Conservation (phyloP, 2,329 filamentous ascomycete species). For the Talaromyces sp. region DNA sequence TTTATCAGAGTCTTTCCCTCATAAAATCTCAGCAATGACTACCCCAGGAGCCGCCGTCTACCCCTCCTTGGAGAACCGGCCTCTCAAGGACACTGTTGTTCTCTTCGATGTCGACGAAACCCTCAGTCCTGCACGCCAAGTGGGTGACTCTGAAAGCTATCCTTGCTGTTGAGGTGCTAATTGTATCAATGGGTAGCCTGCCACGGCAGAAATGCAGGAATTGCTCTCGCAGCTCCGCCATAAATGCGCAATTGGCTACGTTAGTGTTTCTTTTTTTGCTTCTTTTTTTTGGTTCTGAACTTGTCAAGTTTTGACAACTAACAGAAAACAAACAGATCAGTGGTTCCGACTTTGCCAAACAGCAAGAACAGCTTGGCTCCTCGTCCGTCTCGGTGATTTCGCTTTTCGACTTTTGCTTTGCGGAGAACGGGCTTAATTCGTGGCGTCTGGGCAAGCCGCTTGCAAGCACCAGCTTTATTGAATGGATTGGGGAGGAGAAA, state of each 20-base stretch:
- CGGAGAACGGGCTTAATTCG: slow-evolving; percentile 92
- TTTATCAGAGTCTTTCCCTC: background rate
- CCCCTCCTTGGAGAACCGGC: slow-evolving; percentile 74
- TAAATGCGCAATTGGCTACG: slow-evolving; percentile 83
- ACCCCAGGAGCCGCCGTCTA: slow-evolving; percentile 39
- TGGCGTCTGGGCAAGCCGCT: slow-evolving; percentile 75
- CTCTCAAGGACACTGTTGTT: slow-evolving; percentile 85
- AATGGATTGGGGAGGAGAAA: slow-evolving; percentile 79
- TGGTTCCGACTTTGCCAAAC: slow-evolving; percentile 85
- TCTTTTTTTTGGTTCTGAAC: too few species aligned
- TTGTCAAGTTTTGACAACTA: background rate
- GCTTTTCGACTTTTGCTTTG: slow-evolving; percentile 96
- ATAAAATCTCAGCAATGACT: slow-evolving; percentile 15
- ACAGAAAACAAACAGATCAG: slow-evolving; percentile 50
- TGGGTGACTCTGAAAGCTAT: slow-evolving; percentile 37
- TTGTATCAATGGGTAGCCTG: slow-evolving; percentile 43
- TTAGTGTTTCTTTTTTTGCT: too few species aligned
- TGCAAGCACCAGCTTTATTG: slow-evolving; percentile 78
- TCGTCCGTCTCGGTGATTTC: slow-evolving; percentile 63
- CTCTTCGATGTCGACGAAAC: slow-evolving; percentile 97
- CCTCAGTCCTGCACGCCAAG: slow-evolving; percentile 72
- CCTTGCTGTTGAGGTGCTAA: background rate
- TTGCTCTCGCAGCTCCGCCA: slow-evolving; percentile 75
- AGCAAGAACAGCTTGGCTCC: slow-evolving; percentile 88
- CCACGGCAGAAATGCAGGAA: slow-evolving; percentile 73